Evolutionary conservation across 2,329 filamentous ascomycete genomes (phyloP).

Genomic region (Colletotrichum melonis): DNA sequence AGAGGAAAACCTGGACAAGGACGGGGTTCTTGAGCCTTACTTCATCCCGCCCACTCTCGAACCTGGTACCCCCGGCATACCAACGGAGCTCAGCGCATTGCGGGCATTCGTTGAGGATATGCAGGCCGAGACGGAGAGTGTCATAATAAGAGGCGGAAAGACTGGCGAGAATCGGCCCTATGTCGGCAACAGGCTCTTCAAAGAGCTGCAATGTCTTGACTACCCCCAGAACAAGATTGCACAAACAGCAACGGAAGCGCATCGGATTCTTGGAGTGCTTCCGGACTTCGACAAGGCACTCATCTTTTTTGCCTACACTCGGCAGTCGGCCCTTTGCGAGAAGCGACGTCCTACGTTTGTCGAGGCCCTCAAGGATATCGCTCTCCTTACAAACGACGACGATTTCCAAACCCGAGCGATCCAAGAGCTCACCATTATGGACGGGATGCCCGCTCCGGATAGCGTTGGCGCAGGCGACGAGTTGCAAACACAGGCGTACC

Average conservation of each 20-base stretch:
- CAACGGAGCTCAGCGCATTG: slow-evolving; percentile 52
- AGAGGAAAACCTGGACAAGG: slow-evolving; percentile 50
- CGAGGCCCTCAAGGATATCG: slow-evolving; percentile 26
- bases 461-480: slow-evolving; percentile 19
- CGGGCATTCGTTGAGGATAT: slow-evolving; percentile 63
- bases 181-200: slow-evolving; percentile 18
- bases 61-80: slow-evolving; percentile 41
- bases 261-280: slow-evolving; percentile 31
- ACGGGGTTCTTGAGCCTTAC: slow-evolving; percentile 52
- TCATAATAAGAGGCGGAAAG: slow-evolving; percentile 44
- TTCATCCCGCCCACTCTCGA: slow-evolving; percentile 48
- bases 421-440: slow-evolving; percentile 32
- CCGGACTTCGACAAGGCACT: slow-evolving; percentile 32
- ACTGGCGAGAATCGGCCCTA: slow-evolving; percentile 4
- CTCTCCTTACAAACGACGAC: slow-evolving; percentile 24
- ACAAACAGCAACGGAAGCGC: slow-evolving; percentile 6
- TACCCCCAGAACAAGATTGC: slow-evolving; percentile 22
- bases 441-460: slow-evolving; percentile 4
- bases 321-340: slow-evolving; percentile 26
- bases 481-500: slow-evolving; percentile 31
- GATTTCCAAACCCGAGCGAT: slow-evolving; percentile 28
- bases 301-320: slow-evolving; percentile 30
- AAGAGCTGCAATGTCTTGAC: slow-evolving; percentile 33
- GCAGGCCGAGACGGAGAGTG: slow-evolving; percentile 59
- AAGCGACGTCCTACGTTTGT: slow-evolving; percentile 25